Conservation (phyloP, 1,284 basidiomycete genomes). For the Rhodotorula mucilaginosa region DNA sequence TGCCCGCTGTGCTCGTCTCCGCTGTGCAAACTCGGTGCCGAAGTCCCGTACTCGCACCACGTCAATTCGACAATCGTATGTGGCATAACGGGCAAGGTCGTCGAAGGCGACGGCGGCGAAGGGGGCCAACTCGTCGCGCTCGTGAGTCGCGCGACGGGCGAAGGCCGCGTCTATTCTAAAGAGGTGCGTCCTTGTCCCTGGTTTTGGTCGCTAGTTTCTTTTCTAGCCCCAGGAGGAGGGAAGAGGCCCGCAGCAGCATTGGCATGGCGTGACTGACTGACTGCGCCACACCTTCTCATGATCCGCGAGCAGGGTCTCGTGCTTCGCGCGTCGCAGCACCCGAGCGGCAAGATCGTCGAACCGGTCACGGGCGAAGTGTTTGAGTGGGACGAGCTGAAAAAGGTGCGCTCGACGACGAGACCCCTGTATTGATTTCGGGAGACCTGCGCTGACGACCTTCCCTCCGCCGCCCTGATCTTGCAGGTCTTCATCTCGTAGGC, state of each 20-base stretch:
- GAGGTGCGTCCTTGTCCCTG: conserved; percentile 59
- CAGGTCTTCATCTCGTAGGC: conserved; percentile 71
- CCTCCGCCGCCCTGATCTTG: fast-evolving
- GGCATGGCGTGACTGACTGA: no score
- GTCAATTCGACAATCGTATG: conserved; percentile 95
- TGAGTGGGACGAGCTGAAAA: conserved; percentile 66
- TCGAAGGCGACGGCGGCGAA: conserved; percentile 68
- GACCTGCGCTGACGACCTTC: neutral
- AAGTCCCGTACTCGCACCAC: conserved; percentile 91
- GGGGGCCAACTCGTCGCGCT: conserved; percentile 37
- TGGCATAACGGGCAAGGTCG: conserved; percentile 80
- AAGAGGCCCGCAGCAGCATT: no score
- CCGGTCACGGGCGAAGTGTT: conserved; percentile 70
- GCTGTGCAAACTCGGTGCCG: conserved; percentile 71
- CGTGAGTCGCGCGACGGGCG: conserved; percentile 70
- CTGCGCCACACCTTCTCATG: conserved; percentile 9
- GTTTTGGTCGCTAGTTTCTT: neutral
- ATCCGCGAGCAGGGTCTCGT: conserved; percentile 63
- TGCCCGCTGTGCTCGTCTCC: conserved; percentile 79
- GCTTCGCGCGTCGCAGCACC: conserved; percentile 74
- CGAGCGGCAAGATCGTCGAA: conserved; percentile 69
- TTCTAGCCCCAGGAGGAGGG: no score
- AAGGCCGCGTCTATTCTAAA: conserved; percentile 87
- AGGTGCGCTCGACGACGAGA: conserved; percentile 68
- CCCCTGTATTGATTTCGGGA: no score